These are phyloP conservation scores for Citeromyces hawaiiensis DNA, from an alignment of 1,139 yeast genomes.

Conservation along the genomic window DNA sequence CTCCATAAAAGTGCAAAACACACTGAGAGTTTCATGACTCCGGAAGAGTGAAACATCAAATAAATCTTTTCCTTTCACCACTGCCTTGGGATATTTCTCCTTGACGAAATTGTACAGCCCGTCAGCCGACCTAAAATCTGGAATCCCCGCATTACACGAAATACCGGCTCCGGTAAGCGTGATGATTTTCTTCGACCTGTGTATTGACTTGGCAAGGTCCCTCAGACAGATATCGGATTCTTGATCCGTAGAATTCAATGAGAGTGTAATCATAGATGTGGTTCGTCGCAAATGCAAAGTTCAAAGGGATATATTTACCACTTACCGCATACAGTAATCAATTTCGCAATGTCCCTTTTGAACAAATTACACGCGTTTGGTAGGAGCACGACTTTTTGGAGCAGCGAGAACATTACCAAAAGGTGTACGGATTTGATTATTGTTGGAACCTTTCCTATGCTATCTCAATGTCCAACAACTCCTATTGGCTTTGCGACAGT, in stretches of 20 bases:
- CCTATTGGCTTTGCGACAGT: too few relatives aligned
- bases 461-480: too few relatives aligned
- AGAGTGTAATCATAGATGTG: constrained; percentile 11
- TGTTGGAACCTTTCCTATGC: too few relatives aligned
- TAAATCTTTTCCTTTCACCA: constrained; percentile 71
- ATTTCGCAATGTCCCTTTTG: not conserved
- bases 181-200: constrained; percentile 29
- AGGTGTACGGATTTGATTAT: too few relatives aligned
- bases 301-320: not conserved
- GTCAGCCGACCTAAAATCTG: constrained; percentile 77
- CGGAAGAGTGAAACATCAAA: constrained; percentile 78
- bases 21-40: constrained; percentile 42
- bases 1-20: constrained; percentile 78
- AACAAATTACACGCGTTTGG: not conserved
- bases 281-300: not conserved
- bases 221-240: constrained; percentile 6
- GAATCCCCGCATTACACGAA: constrained; percentile 93
- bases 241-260: constrained; percentile 6
- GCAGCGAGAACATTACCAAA: too few relatives aligned
- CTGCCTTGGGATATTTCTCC: constrained; percentile 37
- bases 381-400: not conserved
- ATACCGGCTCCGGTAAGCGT: constrained; percentile 90
- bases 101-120: constrained; percentile 75
- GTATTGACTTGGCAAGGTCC: constrained; percentile 8
- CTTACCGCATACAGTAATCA: not conserved